Base-by-base conservation (phyloP, 495 filamentous ascomycete species). In the Terfezia claveryi region DNA sequence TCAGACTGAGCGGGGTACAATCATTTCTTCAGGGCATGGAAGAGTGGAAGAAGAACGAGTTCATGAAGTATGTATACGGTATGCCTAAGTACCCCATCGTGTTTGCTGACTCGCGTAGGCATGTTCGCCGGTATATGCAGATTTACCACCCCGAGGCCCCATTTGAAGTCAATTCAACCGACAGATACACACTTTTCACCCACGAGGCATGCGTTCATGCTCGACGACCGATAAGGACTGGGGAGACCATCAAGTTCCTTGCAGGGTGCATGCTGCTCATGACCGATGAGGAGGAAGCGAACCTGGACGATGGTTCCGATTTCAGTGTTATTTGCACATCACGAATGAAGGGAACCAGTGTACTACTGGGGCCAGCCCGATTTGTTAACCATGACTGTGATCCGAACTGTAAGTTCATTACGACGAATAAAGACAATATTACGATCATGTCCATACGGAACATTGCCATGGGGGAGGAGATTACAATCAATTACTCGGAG, bases 331-430 rank as follows among this genome's bases (percentile, higher is more conserved):
- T 99, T 50, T 81, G 93, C 66, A 94, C 87, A 56, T 87, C 85
- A 62, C 76, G 91, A 37, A 87, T 87, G 61, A 91, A 91, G 64
- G 80, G 77, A 14, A 81, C 88, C 8, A 87, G 83, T 12, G 72
- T 96, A 17, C 93, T 99, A 59, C 79, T 99, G 61, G 91, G 91
- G 2, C 91, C 91, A 17, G 91, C 92, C 44, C 80, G 91, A 38
- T 95, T 99, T 62, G 84, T 89, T 17, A 99, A 99, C 62, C 91
- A 99, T 67, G 91, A 99, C 67, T 99, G 91, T 66, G 77, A 83
- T 59, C 85, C 92, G 27, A 99, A 96, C 71, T 87, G 87, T 4
- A 74, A 79, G 62, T 72, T 99, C 56, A 78, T 82, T 58, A 94
- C 86, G 16, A 78, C 76, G 36, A 84, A 86, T 32, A 77, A 79